Percentiles rank a stretch among this genome's conserved stretches.
Conservation (phyloP, 352 stramenopile species). For the Phytophthora pistaciae region DNA sequence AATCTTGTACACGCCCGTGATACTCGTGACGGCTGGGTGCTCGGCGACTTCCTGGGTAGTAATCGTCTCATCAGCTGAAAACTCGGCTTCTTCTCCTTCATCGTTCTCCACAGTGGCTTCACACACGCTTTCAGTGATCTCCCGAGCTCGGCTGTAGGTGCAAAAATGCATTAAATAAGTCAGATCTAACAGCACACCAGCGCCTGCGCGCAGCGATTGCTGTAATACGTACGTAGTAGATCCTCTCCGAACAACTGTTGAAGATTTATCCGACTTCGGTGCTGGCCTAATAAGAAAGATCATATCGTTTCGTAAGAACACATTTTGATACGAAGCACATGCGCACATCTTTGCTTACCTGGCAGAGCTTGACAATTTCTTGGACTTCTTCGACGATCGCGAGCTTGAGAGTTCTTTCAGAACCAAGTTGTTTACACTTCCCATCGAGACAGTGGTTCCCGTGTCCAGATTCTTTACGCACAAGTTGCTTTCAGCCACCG, state of each 20-base stretch:
- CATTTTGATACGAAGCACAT: not conserved
- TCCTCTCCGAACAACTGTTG: slow-evolving; percentile 48
- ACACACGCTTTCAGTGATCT: slow-evolving; percentile 46
- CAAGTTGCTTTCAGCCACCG: slow-evolving; percentile 71
- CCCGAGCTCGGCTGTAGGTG: slow-evolving; percentile 44
- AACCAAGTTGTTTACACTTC: slow-evolving; percentile 83
- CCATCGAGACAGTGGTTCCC: slow-evolving; percentile 77
- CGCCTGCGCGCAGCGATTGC: not conserved
- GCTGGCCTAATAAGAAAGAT: slow-evolving; percentile 39
- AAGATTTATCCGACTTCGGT: slow-evolving; percentile 61
- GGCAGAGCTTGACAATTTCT: slow-evolving; percentile 69
- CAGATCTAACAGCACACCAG: not conserved
- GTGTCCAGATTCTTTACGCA: slow-evolving; percentile 88
- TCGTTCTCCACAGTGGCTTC: slow-evolving; percentile 52
- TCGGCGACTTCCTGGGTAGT: slow-evolving; percentile 73
- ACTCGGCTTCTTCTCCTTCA: slow-evolving; percentile 56
- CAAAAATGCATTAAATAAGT: not conserved
- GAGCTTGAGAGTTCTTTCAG: slow-evolving; percentile 76
- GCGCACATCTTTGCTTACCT: slow-evolving; percentile 32
- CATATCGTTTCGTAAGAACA: too few relatives aligned
- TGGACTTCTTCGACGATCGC: slow-evolving; percentile 53
- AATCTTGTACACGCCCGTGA: slow-evolving; percentile 86
- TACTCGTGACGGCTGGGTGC: slow-evolving; percentile 77
- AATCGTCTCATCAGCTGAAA: slow-evolving; percentile 76
- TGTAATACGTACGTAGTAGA: slow-evolving; percentile 71